phyloP scores from a whole-genome alignment of 2,329 filamentous ascomycete species.

The Talaromyces rugulosus region DNA sequence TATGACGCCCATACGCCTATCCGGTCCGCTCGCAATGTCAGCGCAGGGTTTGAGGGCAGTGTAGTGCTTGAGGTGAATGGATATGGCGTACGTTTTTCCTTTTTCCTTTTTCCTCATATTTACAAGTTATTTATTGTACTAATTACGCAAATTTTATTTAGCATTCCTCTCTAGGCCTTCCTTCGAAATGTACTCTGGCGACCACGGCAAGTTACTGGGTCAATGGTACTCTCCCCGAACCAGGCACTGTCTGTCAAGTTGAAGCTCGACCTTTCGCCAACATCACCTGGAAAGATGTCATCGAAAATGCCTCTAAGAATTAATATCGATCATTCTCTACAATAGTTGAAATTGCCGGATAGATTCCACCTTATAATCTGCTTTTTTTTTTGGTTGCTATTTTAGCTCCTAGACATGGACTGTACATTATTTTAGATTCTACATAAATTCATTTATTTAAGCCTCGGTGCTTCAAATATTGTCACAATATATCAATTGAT shows the following conservation, averaged over 20 bases:
- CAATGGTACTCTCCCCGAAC: conserved; percentile 31
- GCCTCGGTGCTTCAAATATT: no score
- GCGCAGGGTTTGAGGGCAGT: conserved; percentile 20
- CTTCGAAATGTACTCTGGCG: conserved; percentile 29
- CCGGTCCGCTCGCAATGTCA: conserved; percentile 19
- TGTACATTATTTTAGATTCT: no score
- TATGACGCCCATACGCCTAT: conserved; percentile 24
- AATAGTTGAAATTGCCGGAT: neutral
- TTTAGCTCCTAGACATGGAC: no score
- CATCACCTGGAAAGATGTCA: neutral
- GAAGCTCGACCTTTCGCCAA: neutral
- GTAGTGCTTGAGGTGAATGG: conserved; percentile 21
- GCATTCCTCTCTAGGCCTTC: conserved; percentile 15
- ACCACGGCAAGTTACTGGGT: conserved; percentile 29
- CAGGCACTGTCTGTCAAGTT: conserved; percentile 27
- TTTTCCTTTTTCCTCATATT: neutral
- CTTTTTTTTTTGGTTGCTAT: no score
- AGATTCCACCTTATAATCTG: no score
- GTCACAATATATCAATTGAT: no score
- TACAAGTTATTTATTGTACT: neutral
- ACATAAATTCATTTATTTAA: no score
- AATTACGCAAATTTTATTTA: neutral
- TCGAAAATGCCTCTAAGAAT: neutral
- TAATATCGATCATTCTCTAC: neutral
- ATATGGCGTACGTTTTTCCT: conserved; percentile 17